Conservation (phyloP, 208 protist genomes). For the Trypanosoma caninum region DNA sequence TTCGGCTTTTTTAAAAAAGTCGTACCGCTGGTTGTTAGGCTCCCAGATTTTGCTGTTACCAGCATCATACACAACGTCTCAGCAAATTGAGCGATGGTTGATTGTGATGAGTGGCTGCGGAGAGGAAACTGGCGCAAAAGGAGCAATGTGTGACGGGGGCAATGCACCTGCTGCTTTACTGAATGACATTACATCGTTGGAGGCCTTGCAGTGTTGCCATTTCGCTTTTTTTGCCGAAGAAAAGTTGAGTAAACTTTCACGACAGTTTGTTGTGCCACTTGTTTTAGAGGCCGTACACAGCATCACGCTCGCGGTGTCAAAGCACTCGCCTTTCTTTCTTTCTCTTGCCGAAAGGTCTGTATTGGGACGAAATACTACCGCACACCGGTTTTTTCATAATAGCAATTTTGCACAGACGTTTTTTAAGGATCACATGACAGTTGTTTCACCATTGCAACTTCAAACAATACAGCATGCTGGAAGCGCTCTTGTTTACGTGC, state of each 20-base stretch:
- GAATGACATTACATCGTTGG: constrained; percentile 42
- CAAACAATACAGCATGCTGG: constrained; percentile 40
- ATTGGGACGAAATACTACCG: not conserved
- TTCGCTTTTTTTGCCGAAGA: not conserved
- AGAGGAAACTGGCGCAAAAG: not conserved
- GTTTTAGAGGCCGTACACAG: constrained; percentile 32
- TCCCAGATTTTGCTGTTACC: constrained; percentile 13
- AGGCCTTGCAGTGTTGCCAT: constrained; percentile 24
- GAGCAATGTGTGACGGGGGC: not conserved
- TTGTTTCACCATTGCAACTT: constrained; percentile 18
- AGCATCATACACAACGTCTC: not conserved
- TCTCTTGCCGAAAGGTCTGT: not conserved
- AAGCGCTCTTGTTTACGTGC: constrained; percentile 36
- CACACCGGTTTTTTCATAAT: constrained; percentile 23
- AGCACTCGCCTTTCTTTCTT: not conserved
- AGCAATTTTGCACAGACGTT: constrained; percentile 21
- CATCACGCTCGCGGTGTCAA: constrained; percentile 15
- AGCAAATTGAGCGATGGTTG: constrained; percentile 18
- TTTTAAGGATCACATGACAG: constrained; percentile 32
- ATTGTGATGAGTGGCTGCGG: constrained; percentile 20
- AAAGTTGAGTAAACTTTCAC: not conserved
- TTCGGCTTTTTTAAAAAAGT: constrained; percentile 3
- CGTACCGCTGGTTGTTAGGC: constrained; percentile 17
- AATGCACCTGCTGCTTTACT: constrained; percentile 20
- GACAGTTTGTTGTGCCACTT: constrained; percentile 6